Evolutionary conservation across 2,329 filamentous ascomycete species (phyloP), one percentile per base, ranked within the genome.

Genomic region (Fusarium nisikadoi): DNA sequence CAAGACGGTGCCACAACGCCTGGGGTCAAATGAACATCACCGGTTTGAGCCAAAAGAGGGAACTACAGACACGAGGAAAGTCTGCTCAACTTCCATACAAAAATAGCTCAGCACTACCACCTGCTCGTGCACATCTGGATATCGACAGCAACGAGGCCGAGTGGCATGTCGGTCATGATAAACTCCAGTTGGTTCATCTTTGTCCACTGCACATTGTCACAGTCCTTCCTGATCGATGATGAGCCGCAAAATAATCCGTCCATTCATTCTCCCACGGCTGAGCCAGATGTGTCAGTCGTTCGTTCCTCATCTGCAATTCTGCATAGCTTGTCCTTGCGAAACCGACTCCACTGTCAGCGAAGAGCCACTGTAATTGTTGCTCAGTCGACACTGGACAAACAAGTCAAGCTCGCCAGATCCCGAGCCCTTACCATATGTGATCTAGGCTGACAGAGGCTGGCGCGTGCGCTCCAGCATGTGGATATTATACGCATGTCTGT

Each of bases 21-120:
- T 73, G 64, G 54, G 62, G 61, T 66, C 39, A 69, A 49, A 69
- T 64, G 63, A 57, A 56, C 57, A 67, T 73, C 46, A 52, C 61
- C 54, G 69, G 71, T 65, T 62, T 72, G 59, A 65, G 71, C 64
- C 49, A 64, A 47, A 66, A 56, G 72, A 71, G 65, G 65, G 68
- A 68, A 74, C 74, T 54, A 57, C 50, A 42, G 59, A 66, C 56
- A 65, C 53, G 62, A 68, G 68, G 61, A 65, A 75, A 64, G 55
- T 33, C 59, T 71, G 41, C 65, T 68, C 63, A 52, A 60, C 43
- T 53, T 52, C 69, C 65, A 60, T 68, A 54, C 53, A 77, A 74
- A 77, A 77, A 77, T 77, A 75, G 72, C 76, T 77, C 75, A 76
- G 65, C 65, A 41, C 41, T 36, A 38, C 64, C 54, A 70, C 59